A percentile compares a stretch with the other conserved stretches of the same genome.
Conservation (phyloP, 2,329 filamentous ascomycete species). For the Diaporthe caulivora region DNA sequence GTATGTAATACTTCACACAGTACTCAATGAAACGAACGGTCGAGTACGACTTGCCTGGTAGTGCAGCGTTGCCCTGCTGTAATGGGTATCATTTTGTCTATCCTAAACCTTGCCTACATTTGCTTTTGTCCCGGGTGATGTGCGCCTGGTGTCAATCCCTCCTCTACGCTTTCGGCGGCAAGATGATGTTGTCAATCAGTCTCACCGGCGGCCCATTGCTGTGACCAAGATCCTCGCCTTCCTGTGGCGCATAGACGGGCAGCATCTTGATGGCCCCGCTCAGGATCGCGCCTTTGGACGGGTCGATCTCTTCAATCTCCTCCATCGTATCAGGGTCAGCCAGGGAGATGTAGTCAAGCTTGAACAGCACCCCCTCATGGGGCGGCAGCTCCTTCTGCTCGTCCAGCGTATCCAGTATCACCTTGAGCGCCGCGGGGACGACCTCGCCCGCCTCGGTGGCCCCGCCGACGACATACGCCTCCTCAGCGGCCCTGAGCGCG, state of each 20-base stretch:
- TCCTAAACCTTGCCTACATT: background rate
- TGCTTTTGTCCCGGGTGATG: background rate
- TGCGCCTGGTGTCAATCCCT: background rate
- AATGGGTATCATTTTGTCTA: constrained; percentile 24
- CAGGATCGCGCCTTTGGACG: constrained; percentile 79
- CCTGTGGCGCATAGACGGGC: constrained; percentile 77
- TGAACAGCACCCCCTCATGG: constrained; percentile 75
- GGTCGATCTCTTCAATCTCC: constrained; percentile 80
- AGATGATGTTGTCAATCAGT: constrained; percentile 93
- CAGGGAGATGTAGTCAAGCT: constrained; percentile 93
- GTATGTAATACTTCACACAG: background rate
- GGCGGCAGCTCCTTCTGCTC: constrained; percentile 73
- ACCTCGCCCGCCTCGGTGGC: constrained; percentile 73
- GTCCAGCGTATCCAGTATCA: constrained; percentile 66
- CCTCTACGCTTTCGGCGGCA: constrained; percentile 57
- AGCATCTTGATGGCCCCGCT: constrained; percentile 94
- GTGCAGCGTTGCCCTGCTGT: constrained; percentile 3
- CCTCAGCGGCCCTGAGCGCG: constrained; percentile 78
- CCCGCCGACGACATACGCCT: constrained; percentile 67
- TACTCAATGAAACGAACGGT: background rate
- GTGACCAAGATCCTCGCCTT: constrained; percentile 81
- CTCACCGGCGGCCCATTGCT: constrained; percentile 81
- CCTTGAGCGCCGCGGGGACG: constrained; percentile 76
- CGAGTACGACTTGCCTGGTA: background rate
- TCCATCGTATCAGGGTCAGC: constrained; percentile 87